A percentile compares a stretch with the other conserved stretches of the same genome.
Evolutionary conservation across 2,329 filamentous ascomycete species (phyloP).

Genomic region (Colletotrichum tropicale): DNA sequence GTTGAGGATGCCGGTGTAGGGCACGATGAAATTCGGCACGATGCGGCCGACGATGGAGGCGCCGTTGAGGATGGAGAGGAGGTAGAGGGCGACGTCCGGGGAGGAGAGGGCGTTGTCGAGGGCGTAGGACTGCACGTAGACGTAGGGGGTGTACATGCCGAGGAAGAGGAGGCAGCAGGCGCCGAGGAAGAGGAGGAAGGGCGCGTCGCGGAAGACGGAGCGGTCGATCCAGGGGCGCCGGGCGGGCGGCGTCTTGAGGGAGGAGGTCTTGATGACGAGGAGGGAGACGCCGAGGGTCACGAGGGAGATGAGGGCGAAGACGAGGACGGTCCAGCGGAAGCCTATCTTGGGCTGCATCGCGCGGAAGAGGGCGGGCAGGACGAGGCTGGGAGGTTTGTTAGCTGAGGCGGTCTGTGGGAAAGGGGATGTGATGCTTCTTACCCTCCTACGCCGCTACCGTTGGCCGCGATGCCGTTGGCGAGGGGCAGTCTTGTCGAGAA

Average conservation of each 20-base stretch:
- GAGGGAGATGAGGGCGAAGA: constrained; percentile 12
- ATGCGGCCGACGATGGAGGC: constrained; percentile 50
- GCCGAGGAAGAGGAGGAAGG: constrained; percentile 39
- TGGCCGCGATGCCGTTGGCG: constrained; percentile 35
- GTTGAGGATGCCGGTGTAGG: constrained; percentile 38
- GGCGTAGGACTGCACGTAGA: constrained; percentile 47
- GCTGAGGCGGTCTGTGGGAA: too few relatives aligned
- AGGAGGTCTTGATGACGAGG: constrained; percentile 14
- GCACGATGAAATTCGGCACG: constrained; percentile 40
- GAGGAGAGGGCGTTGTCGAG: constrained; percentile 37
- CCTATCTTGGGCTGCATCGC: constrained; percentile 7
- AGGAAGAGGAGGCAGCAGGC: constrained; percentile 45
- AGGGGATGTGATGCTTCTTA: too few relatives aligned
- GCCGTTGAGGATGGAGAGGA: constrained; percentile 48
- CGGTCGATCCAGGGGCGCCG: constrained; percentile 25
- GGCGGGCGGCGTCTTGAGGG: constrained; percentile 2
- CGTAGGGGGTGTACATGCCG: constrained; percentile 52
- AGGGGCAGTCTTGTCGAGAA: constrained; percentile 32
- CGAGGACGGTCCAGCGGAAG: constrained; percentile 9
- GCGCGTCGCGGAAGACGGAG: constrained; percentile 37
- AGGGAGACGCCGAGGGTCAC: constrained; percentile 2
- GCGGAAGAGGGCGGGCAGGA: constrained; percentile 8
- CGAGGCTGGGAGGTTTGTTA: background rate
- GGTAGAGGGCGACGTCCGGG: constrained; percentile 38
- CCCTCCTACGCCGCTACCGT: constrained; percentile 33